phyloP scores from a whole-genome alignment of 768 basidiomycete species.

The Lepiota venenata region DNA sequence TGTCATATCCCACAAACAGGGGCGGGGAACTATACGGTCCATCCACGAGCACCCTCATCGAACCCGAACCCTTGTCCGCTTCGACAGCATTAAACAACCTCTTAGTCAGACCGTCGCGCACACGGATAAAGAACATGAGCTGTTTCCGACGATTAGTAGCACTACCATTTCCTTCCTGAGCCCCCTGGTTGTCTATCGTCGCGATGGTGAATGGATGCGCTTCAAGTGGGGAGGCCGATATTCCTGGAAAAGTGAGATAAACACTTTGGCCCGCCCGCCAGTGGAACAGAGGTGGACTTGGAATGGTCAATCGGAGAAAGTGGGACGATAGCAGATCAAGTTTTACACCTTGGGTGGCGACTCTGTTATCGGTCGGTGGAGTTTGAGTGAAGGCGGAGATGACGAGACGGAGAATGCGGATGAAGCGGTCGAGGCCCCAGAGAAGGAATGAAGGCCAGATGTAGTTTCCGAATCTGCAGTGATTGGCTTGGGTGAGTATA shows the following conservation, averaged over 20 bases:
- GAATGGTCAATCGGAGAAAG: slow-evolving; percentile 44
- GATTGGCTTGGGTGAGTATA: not conserved
- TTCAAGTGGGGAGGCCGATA: slow-evolving; percentile 44
- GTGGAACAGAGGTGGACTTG: slow-evolving; percentile 33
- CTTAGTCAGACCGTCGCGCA: slow-evolving; percentile 57
- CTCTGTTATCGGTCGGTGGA: slow-evolving; percentile 14
- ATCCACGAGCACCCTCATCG: slow-evolving; percentile 46
- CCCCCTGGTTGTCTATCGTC: slow-evolving; percentile 26
- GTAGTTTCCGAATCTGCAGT: slow-evolving; percentile 25
- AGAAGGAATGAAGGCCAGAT: slow-evolving; percentile 50
- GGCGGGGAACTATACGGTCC: slow-evolving; percentile 43
- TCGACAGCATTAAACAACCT: slow-evolving; percentile 33
- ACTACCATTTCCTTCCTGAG: slow-evolving; percentile 13
- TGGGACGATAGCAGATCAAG: slow-evolving; percentile 41
- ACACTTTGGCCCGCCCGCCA: slow-evolving; percentile 56
- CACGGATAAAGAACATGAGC: slow-evolving; percentile 56
- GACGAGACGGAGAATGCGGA: slow-evolving; percentile 44
- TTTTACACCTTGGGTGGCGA: slow-evolving; percentile 16
- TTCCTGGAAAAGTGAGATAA: slow-evolving; percentile 46
- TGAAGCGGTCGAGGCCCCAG: slow-evolving; percentile 52
- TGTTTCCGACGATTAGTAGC: too few relatives aligned
- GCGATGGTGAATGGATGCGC: slow-evolving; percentile 64
- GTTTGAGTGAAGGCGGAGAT: slow-evolving; percentile 41
- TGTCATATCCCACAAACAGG: slow-evolving; percentile 31
- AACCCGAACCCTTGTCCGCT: not conserved